Evolutionary conservation across 2,329 filamentous ascomycete species (phyloP).

Genomic region (Fusarium fujikuroi): DNA sequence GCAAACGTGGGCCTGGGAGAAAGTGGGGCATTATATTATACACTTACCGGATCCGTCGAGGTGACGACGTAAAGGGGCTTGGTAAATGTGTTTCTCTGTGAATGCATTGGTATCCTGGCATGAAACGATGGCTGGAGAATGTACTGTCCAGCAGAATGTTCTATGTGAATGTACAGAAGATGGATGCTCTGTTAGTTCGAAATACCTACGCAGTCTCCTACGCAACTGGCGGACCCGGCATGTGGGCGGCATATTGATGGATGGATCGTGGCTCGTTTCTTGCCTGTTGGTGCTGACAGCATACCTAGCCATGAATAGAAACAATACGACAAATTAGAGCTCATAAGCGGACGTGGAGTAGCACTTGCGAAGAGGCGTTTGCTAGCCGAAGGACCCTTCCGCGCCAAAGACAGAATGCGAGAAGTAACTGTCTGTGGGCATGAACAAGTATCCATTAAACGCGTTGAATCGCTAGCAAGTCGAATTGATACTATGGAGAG

Average conservation of each 20-base stretch:
- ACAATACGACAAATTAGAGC: constrained; percentile 19
- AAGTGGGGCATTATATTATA: constrained; percentile 37
- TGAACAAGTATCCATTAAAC: neutral
- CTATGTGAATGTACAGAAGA: constrained; percentile 4
- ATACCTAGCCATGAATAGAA: constrained; percentile 34
- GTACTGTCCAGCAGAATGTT: constrained; percentile 8
- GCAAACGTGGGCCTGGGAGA: constrained; percentile 50
- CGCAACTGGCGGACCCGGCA: constrained; percentile 1
- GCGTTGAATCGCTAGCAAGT: neutral
- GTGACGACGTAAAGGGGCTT: constrained; percentile 42
- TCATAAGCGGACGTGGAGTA: constrained; percentile 13
- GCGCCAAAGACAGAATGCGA: neutral
- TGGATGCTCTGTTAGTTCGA: neutral
- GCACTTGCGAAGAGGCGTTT: constrained; percentile 1
- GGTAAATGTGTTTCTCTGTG: constrained; percentile 11
- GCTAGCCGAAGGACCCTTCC: constrained; percentile 15
- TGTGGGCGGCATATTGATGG: constrained; percentile 10
- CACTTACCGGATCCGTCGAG: constrained; percentile 33
- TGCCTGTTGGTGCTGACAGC: constrained; percentile 2
- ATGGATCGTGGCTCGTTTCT: constrained; percentile 9
- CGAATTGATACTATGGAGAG: constrained; percentile 1
- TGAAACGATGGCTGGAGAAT: constrained; percentile 2
- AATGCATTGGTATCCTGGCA: constrained; percentile 8
- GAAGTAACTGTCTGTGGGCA: neutral
- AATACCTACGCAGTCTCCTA: constrained; percentile 12